Conservation (phyloP, 2,329 filamentous ascomycete genomes). For the Scytalidium sp. region DNA sequence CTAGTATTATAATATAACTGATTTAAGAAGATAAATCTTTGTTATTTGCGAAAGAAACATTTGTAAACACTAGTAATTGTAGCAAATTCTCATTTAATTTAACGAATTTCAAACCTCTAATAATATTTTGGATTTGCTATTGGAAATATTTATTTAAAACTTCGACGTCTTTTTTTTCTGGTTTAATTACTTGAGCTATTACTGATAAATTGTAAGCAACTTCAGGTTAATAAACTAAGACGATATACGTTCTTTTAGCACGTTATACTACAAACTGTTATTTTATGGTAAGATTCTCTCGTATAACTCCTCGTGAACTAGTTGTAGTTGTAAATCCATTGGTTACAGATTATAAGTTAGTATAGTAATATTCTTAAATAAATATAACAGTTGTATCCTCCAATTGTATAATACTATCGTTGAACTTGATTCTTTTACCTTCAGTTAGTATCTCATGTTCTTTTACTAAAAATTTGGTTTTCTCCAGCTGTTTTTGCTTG, state of each 20-base stretch:
- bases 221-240: no score
- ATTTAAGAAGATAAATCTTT: constrained; percentile 1
- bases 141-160: background rate
- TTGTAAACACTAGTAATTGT: background rate
- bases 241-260: background rate
- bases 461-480: background rate
- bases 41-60: background rate
- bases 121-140: background rate
- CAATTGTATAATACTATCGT: background rate
- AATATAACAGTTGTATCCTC: background rate
- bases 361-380: background rate
- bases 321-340: background rate
- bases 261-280: background rate
- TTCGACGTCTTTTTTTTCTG: background rate
- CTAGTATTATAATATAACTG: background rate
- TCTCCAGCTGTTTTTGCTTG: background rate
- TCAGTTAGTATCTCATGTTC: background rate
- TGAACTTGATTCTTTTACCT: background rate
- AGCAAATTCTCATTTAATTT: background rate
- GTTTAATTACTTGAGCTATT: background rate
- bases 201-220: no score
- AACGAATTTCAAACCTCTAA: background rate
- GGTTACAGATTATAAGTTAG: background rate
- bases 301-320: background rate
- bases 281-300: background rate